Evolutionary conservation across 345 rosid genomes (phyloP).

Genomic region (Ricinus communis): DNA sequence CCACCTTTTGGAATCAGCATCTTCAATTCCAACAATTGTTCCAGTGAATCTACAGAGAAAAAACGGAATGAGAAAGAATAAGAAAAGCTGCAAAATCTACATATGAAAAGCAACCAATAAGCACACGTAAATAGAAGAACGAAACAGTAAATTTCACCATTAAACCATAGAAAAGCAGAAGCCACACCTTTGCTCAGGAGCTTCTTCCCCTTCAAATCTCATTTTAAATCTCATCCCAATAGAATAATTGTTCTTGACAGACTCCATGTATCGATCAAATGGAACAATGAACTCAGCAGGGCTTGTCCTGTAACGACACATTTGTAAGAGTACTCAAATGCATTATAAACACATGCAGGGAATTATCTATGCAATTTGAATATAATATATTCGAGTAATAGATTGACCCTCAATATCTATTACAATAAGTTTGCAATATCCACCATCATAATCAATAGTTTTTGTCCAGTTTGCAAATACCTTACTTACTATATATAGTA

Average conservation of each 20-base stretch:
- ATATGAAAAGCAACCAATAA: neutral
- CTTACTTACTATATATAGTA: neutral
- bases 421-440: neutral
- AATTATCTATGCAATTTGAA: neutral
- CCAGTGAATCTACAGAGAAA: constrained; percentile 42
- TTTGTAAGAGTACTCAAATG: neutral
- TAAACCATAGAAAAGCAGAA: neutral
- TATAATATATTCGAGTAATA: too few species aligned
- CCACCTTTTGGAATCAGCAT: constrained; percentile 48
- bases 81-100: neutral
- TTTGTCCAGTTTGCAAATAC: neutral
- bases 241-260: constrained; percentile 37
- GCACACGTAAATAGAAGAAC: too few species aligned
- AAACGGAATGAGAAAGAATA: neutral
- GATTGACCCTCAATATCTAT: too few species aligned
- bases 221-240: constrained; percentile 65
- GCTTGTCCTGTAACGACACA: constrained; percentile 40
- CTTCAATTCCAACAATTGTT: constrained; percentile 57
- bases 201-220: constrained; percentile 62
- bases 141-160: neutral
- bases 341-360: neutral
- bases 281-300: constrained; percentile 54
- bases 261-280: constrained; percentile 44
- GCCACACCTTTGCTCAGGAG: constrained; percentile 54
- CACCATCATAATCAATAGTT: neutral